Base-by-base conservation (phyloP, 768 basidiomycete genomes). In the Lepiota brunneoincarnata region DNA sequence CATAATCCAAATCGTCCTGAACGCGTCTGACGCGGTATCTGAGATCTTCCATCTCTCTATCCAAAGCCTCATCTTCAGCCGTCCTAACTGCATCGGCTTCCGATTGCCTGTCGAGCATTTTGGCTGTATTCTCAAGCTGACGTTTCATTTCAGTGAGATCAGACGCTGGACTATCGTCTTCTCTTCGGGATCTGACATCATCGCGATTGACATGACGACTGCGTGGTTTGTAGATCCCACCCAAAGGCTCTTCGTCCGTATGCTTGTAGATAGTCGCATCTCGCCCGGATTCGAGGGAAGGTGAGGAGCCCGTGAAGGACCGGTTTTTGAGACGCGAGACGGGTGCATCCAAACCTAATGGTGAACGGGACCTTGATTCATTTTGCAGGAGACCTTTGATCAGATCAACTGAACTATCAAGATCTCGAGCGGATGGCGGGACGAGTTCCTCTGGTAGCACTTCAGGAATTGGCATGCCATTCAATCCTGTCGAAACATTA, bases 231-330 rank as follows among this genome's bases (percentile, higher is more conserved):
- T 98, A 98, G 49, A 86, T 82, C 2, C 81, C 78, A 40, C 80
- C 76, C 1, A 79, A 71, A 3, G 82, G 81, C 38, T 78, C 78
- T 6, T 75, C 76, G 61, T 83, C 85, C 23, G 77, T 78, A 71
- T 97, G 89, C 62, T 91, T 91, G 75, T 97, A 99, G 31, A 93
- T 87, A 0, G 93, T 91, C 2, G 93, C 97, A 66, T 99, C 97
- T 10, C 89, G 80, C 4, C 78, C 76, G 1, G 83, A 78, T 6
- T 83, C 82, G 14, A 77, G 68, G 3, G 79, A 71, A 2, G 83
- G 72, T 5, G 78, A 72, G 10, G 77, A 69, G 45, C 73, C 72
- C 55, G 79, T 81, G 64, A 95, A 88, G 0, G 91, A 90, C 4
- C 89, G 86, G 47, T 82, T 77, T 63, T 87, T 86, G 20, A 84